A percentile compares a stretch with the other conserved stretches of the same genome.
Evolutionary conservation across 2,329 filamentous ascomycete species (phyloP).

Genomic region (Pyrenochaeta sp.): DNA sequence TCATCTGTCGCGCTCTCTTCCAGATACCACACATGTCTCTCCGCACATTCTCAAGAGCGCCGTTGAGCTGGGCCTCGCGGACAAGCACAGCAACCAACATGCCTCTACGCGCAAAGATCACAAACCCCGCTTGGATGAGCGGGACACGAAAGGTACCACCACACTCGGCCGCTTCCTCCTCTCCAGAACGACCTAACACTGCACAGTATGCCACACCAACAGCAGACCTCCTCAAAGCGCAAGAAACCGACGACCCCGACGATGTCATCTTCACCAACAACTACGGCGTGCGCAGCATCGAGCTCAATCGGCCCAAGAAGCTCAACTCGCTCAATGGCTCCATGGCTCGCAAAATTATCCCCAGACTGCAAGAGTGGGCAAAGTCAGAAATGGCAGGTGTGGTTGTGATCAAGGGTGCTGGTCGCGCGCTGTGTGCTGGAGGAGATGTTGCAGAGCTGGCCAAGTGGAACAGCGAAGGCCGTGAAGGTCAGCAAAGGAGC

Average conservation of each 20-base stretch:
- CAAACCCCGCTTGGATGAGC: constrained; percentile 64
- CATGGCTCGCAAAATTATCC: constrained; percentile 94
- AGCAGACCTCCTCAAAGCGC: constrained; percentile 58
- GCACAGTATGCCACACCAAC: constrained; percentile 47
- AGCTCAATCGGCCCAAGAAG: constrained; percentile 92
- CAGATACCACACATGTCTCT: constrained; percentile 54
- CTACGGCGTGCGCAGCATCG: constrained; percentile 89
- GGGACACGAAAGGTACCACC: constrained; percentile 60
- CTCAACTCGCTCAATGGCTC: constrained; percentile 91
- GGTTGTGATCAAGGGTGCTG: constrained; percentile 89
- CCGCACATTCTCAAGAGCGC: constrained; percentile 50
- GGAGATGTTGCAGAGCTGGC: constrained; percentile 88
- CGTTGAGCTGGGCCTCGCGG: constrained; percentile 51
- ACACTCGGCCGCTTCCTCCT: constrained; percentile 5
- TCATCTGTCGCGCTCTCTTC: constrained; percentile 23
- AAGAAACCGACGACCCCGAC: constrained; percentile 76
- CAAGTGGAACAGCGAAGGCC: constrained; percentile 71
- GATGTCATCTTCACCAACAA: constrained; percentile 92
- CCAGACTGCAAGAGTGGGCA: constrained; percentile 89
- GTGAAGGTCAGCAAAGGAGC: constrained; percentile 76
- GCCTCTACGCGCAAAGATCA: constrained; percentile 82
- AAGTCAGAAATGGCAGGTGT: constrained; percentile 95
- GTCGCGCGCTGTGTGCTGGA: constrained; percentile 88
- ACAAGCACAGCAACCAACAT: constrained; percentile 59
- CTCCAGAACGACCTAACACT: constrained; percentile 7